Base-by-base conservation (phyloP, 2,329 filamentous ascomycete species). In the Aspergillus sclerotialis region DNA sequence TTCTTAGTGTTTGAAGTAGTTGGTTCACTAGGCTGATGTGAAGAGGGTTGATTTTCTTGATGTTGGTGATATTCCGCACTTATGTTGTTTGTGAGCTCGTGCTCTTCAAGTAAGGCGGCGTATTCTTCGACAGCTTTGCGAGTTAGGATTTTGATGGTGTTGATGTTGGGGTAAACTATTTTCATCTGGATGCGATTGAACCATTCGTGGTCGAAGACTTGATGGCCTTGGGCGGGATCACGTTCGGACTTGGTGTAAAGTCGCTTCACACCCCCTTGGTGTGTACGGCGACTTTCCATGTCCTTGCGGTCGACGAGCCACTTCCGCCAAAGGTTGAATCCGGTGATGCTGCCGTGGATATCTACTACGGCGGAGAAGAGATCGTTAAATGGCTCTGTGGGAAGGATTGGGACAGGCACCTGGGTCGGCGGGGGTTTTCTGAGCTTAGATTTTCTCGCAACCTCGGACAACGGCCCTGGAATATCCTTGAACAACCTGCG, bases 291-390 rank as follows among this genome's bases (percentile, higher is more conserved):
- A 21, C 39, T 23, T 6, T 42, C 32, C 0, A 49, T 42, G 7
- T 49, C 46, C 4, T 33, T 35, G 13, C 48, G 48, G 27, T 56
- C 49, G 21, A 60, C 43, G 33, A 67, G 71, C 65, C 73, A 78
- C 23, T 52, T 55, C 7, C 68, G 51, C 36, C 73, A 70, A 21
- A 78, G 44, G 4, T 47, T 55, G 37, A 60, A 67, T 38, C 72
- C 78, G 21, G 60, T 60, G 7, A 42, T 36, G 37, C 65, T 70
- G 35, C 70, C 72, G 30, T 69, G 64, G 0, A 60, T 59, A 17
- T 69, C 64, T 3, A 74, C 67, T 7, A 78, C 60, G n/a, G 70
- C 73, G 28, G 67, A 60, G 5, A 83, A 68, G 5, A 78, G 40
- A 12, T 50, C 46, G 40, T 76, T 70, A 61, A 78, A 77, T 5